Conservation (phyloP, 768 basidiomycete genomes). For the Stropharia rugosoannulata region DNA sequence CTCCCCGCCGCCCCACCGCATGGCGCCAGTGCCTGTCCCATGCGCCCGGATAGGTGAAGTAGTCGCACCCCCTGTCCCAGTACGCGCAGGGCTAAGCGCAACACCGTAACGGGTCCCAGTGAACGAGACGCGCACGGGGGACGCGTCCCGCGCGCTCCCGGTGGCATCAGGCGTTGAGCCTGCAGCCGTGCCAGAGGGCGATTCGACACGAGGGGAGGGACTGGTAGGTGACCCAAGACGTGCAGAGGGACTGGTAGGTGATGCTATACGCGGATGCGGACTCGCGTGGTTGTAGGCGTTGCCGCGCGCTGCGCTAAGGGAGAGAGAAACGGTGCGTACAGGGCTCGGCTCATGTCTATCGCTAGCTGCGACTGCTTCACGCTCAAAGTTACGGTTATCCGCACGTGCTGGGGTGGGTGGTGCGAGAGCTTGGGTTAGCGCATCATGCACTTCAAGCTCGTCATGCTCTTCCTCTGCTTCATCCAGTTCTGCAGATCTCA, state of each 20-base stretch:
- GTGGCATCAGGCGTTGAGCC: background rate
- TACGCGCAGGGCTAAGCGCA: slow-evolving; percentile 34
- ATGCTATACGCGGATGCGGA: no score
- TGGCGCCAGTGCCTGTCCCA: slow-evolving; percentile 32
- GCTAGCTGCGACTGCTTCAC: slow-evolving; percentile 4
- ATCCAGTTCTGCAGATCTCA: background rate
- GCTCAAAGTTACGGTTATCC: slow-evolving; percentile 1
- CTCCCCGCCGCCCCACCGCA: slow-evolving; percentile 45
- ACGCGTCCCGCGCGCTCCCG: background rate
- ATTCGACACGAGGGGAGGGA: background rate
- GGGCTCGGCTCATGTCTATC: background rate
- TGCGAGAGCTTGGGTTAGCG: background rate
- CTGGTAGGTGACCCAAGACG: background rate
- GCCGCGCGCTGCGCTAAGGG: background rate
- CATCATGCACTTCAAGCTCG: slow-evolving; percentile 4
- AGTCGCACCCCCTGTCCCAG: slow-evolving; percentile 20
- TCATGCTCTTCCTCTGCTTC: background rate
- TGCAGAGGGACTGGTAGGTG: background rate
- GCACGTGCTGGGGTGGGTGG: slow-evolving; percentile 3
- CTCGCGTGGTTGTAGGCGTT: no score
- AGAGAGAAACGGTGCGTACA: background rate
- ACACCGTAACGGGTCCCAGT: slow-evolving; percentile 72
- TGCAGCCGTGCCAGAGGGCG: background rate
- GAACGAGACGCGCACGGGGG: slow-evolving; percentile 12
- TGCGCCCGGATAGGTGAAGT: slow-evolving; percentile 28